Conservation (phyloP, 1,284 basidiomycete genomes). For the Xanthoconium separans region DNA sequence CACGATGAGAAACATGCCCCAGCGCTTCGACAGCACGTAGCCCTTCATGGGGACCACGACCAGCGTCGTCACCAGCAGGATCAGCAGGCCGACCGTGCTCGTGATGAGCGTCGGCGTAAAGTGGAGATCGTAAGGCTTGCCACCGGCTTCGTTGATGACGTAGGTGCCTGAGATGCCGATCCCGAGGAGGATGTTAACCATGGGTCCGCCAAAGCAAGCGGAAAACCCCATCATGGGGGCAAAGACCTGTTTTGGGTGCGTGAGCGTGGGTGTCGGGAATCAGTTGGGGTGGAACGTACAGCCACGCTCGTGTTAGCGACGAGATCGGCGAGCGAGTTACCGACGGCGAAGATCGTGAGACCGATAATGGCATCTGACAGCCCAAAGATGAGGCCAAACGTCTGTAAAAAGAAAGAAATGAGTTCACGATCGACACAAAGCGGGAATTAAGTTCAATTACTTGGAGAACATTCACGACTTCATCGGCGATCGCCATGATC, state of each 20-base stretch:
- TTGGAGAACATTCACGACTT: constrained; percentile 86
- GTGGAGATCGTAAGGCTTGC: constrained; percentile 63
- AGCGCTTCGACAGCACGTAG: constrained; percentile 75
- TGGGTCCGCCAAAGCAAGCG: constrained; percentile 91
- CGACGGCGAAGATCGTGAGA: constrained; percentile 93
- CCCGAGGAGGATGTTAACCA: constrained; percentile 96
- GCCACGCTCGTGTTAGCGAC: constrained; percentile 96
- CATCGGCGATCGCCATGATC: constrained; percentile 95
- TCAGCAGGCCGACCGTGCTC: constrained; percentile 76
- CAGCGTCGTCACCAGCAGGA: constrained; percentile 74
- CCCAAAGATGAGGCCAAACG: constrained; percentile 90
- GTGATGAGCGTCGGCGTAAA: constrained; percentile 86
- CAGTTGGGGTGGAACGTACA: constrained; percentile 38
- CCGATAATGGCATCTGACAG: constrained; percentile 98
- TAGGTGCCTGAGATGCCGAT: constrained; percentile 80
- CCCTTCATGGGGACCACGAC: constrained; percentile 84
- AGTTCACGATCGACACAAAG: constrained; percentile 2
- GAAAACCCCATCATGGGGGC: constrained; percentile 90
- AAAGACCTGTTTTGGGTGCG: constrained; percentile 51
- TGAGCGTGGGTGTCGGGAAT: neutral
- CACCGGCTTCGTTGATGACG: constrained; percentile 58
- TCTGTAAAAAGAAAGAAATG: constrained; percentile 43
- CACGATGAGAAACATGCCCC: constrained; percentile 78
- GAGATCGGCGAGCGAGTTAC: constrained; percentile 94
- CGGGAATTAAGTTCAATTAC: constrained; percentile 40